Percentiles rank a stretch among this genome's conserved stretches.
Conservation (phyloP, 768 basidiomycete species). For the Amanita molliuscula region DNA sequence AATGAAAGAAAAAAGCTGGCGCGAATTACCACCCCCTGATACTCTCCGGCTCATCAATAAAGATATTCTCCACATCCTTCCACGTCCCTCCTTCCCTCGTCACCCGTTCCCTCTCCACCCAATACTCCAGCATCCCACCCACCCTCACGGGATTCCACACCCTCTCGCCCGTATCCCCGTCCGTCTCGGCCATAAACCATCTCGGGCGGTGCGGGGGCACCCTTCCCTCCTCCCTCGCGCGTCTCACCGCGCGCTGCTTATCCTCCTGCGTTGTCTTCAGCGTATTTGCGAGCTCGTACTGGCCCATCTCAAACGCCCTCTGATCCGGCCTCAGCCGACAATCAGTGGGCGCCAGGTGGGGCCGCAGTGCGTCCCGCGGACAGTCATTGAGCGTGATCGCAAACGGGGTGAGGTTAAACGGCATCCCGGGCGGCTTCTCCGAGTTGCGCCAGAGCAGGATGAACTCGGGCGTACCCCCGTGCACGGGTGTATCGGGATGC, state of each 20-base stretch:
- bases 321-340: constrained; percentile 90
- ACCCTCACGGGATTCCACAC: constrained; percentile 68
- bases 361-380: constrained; percentile 54
- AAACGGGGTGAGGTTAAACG: constrained; percentile 94
- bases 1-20: background rate
- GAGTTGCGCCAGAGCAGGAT: constrained; percentile 91
- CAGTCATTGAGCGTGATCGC: constrained; percentile 90
- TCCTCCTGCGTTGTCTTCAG: constrained; percentile 80
- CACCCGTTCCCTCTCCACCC: constrained; percentile 64
- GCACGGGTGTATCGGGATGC: constrained; percentile 56
- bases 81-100: constrained; percentile 32
- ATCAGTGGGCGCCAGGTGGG: constrained; percentile 81
- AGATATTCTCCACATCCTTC: constrained; percentile 68
- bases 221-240: constrained; percentile 64
- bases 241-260: constrained; percentile 63
- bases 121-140: constrained; percentile 56
- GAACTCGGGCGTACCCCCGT: constrained; percentile 51
- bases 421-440: constrained; percentile 61
- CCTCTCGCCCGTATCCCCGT: constrained; percentile 82
- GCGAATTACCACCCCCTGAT: constrained; percentile 10
- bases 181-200: constrained; percentile 80
- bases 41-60: constrained; percentile 52
- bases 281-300: constrained; percentile 75
- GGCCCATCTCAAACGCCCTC: constrained; percentile 85
- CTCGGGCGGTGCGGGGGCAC: constrained; percentile 66